Conservation (phyloP, 495 filamentous ascomycete species). For the Friedmanniomyces simplex region DNA sequence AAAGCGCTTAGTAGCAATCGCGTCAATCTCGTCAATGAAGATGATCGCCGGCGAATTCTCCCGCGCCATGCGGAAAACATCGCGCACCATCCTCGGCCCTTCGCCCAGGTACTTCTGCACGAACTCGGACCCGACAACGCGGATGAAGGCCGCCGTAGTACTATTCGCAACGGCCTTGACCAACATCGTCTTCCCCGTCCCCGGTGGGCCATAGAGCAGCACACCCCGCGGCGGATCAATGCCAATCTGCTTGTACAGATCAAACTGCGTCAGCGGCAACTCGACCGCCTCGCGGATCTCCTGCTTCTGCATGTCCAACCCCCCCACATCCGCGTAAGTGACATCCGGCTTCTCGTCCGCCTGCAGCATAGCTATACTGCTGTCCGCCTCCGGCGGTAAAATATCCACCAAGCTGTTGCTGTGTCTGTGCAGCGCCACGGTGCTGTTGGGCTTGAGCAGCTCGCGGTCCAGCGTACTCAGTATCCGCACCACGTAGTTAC, state of each 20-base stretch:
- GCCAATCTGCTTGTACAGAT: slow-evolving; percentile 96
- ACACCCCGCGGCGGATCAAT: slow-evolving; percentile 98
- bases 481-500: slow-evolving; percentile 97
- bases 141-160: slow-evolving; percentile 99
- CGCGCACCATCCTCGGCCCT: slow-evolving; percentile 94
- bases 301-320: slow-evolving; percentile 99
- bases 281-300: slow-evolving; percentile 97
- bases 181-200: slow-evolving; percentile 93
- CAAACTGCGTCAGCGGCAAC: slow-evolving; percentile 90
- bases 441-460: slow-evolving; percentile 92
- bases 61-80: slow-evolving; percentile 97
- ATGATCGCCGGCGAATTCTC: slow-evolving; percentile 99
- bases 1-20: slow-evolving; percentile 92
- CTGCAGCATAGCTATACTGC: slow-evolving; percentile 95
- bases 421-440: slow-evolving; percentile 93
- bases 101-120: slow-evolving; percentile 99
- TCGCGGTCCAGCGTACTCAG: slow-evolving; percentile 97
- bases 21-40: slow-evolving; percentile 99
- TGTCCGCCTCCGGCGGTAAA: slow-evolving; percentile 93
- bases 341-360: slow-evolving; percentile 96
- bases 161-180: slow-evolving; percentile 86
- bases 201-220: slow-evolving; percentile 90
- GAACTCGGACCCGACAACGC: slow-evolving; percentile 88
- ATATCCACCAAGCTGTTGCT: slow-evolving; percentile 98
- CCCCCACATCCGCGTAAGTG: slow-evolving; percentile 95